A percentile compares a stretch with the other conserved stretches of the same genome.
phyloP scores from a whole-genome alignment of 2,329 filamentous ascomycete species.

The Neopestalotiopsis clavispora region DNA sequence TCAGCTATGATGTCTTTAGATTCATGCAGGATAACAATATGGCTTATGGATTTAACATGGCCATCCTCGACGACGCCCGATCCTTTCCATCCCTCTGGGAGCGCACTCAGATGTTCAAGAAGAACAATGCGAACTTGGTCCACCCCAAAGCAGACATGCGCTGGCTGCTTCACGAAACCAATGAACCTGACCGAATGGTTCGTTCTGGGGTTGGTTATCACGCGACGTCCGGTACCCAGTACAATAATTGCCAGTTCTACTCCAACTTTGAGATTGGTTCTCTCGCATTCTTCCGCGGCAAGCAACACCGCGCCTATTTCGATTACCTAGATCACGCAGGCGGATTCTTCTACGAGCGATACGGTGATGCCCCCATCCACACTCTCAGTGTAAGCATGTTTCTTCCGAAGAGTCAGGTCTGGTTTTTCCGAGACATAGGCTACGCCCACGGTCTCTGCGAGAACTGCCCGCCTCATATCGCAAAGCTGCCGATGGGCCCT shows the following conservation, averaged over 20 bases:
- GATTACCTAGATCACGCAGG: constrained; percentile 53
- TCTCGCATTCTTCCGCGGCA: constrained; percentile 53
- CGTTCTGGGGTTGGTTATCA: constrained; percentile 14
- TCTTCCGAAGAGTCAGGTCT: constrained; percentile 53
- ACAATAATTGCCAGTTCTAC: constrained; percentile 56
- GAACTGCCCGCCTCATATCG: constrained; percentile 38
- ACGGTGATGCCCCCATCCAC: constrained; percentile 55
- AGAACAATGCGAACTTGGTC: constrained; percentile 47
- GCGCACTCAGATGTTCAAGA: constrained; percentile 50
- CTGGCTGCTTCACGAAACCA: constrained; percentile 48
- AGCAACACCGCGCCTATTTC: constrained; percentile 52
- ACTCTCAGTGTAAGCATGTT: constrained; percentile 61
- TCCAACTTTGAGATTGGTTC: constrained; percentile 61
- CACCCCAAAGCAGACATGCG: constrained; percentile 53
- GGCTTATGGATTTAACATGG: constrained; percentile 71
- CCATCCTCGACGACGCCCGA: constrained; percentile 49
- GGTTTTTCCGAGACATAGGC: constrained; percentile 54
- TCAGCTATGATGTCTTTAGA: constrained; percentile 85
- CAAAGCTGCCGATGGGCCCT: constrained; percentile 23
- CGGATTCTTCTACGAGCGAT: constrained; percentile 52
- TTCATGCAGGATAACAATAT: constrained; percentile 86
- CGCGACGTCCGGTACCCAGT: constrained; percentile 35
- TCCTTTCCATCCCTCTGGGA: constrained; percentile 51
- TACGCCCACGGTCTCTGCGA: constrained; percentile 50
- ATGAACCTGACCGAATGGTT: constrained; percentile 22